Conservation (phyloP, 441 rosid genomes). For the Viola pubescens region DNA sequence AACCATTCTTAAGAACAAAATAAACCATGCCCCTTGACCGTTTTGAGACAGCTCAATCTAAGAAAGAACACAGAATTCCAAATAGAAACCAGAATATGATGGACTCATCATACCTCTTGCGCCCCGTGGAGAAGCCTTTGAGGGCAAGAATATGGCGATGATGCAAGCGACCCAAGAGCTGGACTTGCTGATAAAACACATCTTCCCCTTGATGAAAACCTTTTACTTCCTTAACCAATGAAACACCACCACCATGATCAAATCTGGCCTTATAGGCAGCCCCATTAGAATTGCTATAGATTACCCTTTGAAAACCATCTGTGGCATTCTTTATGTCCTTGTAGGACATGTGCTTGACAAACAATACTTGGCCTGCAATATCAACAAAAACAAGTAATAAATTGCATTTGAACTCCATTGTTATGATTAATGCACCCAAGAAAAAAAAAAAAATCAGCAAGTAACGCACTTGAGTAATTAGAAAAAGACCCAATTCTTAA, state of each 20-base stretch:
- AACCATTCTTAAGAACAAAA: no score
- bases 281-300: conserved; percentile 49
- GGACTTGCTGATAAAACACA: conserved; percentile 57
- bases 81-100: background rate
- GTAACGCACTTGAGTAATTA: no score
- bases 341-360: conserved; percentile 47
- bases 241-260: conserved; percentile 43
- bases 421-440: no score
- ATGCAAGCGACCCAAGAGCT: conserved; percentile 65
- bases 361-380: conserved; percentile 40
- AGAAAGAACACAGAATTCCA: background rate
- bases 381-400: background rate
- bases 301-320: conserved; percentile 50
- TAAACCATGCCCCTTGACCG: no score
- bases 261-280: conserved; percentile 71
- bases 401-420: background rate
- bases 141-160: conserved; percentile 91
- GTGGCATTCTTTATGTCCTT: conserved; percentile 72
- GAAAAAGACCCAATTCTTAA: background rate
- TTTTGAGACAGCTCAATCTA: background rate
- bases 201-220: conserved; percentile 41
- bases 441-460: no score
- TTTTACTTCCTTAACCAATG: conserved; percentile 60
- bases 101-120: conserved; percentile 38
- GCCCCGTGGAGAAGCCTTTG: conserved; percentile 61